A percentile compares a stretch with the other conserved stretches of the same genome.
Evolutionary conservation across 306 rosid genomes (phyloP).

Genomic region (Vigna hirtella): DNA sequence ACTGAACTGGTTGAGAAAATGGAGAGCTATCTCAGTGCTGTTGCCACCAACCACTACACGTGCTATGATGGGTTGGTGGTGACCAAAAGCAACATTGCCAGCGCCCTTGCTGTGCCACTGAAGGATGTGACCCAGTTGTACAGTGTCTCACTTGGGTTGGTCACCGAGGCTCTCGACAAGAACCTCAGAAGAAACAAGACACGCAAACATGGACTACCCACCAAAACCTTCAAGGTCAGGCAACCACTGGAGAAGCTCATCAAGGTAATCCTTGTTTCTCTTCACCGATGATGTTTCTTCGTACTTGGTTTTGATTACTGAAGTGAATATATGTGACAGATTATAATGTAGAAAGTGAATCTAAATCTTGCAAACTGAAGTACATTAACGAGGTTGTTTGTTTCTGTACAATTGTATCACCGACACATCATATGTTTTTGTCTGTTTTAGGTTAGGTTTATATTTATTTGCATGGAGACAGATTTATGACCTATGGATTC

Average conservation of each 20-base stretch:
- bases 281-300: background rate
- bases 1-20: constrained; percentile 57
- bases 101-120: constrained; percentile 53
- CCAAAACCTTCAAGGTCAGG: constrained; percentile 45
- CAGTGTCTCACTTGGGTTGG: constrained; percentile 82
- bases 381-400: background rate
- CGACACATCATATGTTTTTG: background rate
- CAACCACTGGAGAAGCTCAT: constrained; percentile 70
- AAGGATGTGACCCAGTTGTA: constrained; percentile 56
- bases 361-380: no score
- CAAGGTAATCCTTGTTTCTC: constrained; percentile 53
- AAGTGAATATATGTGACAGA: no score
- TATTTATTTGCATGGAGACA: background rate
- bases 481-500: background rate
- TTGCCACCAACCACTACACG: constrained; percentile 79
- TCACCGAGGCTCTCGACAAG: constrained; percentile 53
- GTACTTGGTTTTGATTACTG: no score
- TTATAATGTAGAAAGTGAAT: no score
- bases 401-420: background rate
- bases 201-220: constrained; percentile 50
- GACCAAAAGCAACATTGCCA: constrained; percentile 53
- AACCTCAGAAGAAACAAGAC: constrained; percentile 44
- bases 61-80: constrained; percentile 74
- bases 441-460: background rate
- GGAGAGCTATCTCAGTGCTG: constrained; percentile 67